Conservation (phyloP, 495 filamentous ascomycete genomes). For the Daldinia decipiens region DNA sequence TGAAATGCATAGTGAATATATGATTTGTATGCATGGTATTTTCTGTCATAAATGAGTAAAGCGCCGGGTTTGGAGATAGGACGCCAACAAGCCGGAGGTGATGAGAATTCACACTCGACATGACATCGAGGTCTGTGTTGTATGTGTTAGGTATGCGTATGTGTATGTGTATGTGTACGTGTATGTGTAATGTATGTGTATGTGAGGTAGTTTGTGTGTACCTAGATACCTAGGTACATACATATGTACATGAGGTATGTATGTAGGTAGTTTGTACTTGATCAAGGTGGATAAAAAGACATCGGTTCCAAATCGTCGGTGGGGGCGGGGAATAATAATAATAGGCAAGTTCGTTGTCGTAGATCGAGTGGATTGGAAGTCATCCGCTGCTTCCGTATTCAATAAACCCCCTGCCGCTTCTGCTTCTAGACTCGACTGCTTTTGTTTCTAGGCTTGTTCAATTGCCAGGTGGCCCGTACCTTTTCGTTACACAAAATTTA, state of each 20-base stretch:
- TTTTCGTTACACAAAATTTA: conserved; percentile 15
- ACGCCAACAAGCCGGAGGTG: conserved; percentile 25
- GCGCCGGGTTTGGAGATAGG: conserved; percentile 27
- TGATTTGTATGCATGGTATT: conserved; percentile 14
- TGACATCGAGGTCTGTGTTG: not conserved
- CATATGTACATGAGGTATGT: not conserved
- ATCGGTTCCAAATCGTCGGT: conserved; percentile 13
- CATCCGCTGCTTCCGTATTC: conserved; percentile 38
- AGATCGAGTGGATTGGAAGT: conserved; percentile 42
- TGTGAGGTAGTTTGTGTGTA: not conserved
- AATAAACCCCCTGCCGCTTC: conserved; percentile 7
- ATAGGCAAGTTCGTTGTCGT: not conserved
- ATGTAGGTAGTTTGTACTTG: not conserved
- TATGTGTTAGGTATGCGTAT: not conserved
- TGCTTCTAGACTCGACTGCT: conserved; percentile 31
- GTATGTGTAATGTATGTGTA: not conserved
- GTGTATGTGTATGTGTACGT: not conserved
- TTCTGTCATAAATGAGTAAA: conserved; percentile 41
- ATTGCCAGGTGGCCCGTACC: not conserved
- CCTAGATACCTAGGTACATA: not conserved
- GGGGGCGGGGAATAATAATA: conserved; percentile 30
- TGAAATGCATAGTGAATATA: conserved; percentile 31
- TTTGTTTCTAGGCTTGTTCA: not conserved
- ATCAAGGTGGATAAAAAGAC: not conserved
- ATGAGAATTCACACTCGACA: not conserved